Percentiles rank a stretch among this genome's conserved stretches.
Evolutionary conservation across 495 filamentous ascomycete genomes (phyloP).

Genomic region (Tirmania nivea): DNA sequence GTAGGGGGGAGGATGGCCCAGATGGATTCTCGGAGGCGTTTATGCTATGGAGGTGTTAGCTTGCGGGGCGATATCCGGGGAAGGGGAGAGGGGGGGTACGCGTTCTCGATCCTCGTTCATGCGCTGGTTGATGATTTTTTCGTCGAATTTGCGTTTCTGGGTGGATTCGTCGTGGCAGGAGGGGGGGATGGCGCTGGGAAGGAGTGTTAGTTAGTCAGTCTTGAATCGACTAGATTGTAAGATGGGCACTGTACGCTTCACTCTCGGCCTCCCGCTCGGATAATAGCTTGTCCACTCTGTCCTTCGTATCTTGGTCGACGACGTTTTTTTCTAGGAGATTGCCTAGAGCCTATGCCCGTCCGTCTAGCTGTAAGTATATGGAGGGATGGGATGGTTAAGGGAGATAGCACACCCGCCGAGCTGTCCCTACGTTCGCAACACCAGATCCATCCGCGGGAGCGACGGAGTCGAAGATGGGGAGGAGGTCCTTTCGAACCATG

Average conservation of each 20-base stretch:
- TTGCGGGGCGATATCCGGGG: too few species aligned
- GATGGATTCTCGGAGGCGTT: slow-evolving; percentile 65
- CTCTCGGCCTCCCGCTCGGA: slow-evolving; percentile 9
- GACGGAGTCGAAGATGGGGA: slow-evolving; percentile 69
- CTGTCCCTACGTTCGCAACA: slow-evolving; percentile 83
- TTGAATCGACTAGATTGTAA: not conserved
- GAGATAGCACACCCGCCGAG: slow-evolving; percentile 36
- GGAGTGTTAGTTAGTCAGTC: not conserved
- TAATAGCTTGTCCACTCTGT: slow-evolving; percentile 7
- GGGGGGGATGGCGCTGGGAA: not conserved
- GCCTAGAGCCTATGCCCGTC: slow-evolving; percentile 9
- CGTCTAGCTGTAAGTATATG: not conserved
- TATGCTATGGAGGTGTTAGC: slow-evolving; percentile 31
- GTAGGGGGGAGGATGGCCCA: slow-evolving; percentile 53
- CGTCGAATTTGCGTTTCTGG: slow-evolving; percentile 38
- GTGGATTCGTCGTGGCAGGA: not conserved
- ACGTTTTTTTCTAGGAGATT: slow-evolving; percentile 9
- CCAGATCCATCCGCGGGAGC: slow-evolving; percentile 74
- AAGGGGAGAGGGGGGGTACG: not conserved
- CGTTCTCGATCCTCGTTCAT: slow-evolving; percentile 94
- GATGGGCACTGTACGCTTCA: slow-evolving; percentile 8
- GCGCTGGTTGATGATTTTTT: slow-evolving; percentile 73
- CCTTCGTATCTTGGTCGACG: slow-evolving; percentile 8
- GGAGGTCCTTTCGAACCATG: slow-evolving; percentile 87
- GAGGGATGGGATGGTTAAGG: not conserved